Conservation (phyloP, 139 green algal genomes). For the Chlamydomonas schloesseri region DNA sequence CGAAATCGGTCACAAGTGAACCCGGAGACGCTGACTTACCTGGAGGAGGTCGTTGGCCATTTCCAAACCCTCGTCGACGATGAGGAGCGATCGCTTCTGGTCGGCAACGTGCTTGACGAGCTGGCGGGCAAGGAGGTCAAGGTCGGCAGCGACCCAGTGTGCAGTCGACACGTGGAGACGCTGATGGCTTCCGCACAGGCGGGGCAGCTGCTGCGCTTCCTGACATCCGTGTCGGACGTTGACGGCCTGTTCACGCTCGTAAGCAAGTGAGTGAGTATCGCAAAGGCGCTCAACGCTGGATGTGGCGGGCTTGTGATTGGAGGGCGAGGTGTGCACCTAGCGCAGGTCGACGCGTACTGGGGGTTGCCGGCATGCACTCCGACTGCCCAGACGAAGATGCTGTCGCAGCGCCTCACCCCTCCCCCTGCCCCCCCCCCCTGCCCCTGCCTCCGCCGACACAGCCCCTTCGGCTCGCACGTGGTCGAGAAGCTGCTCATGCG, state of each 20-base stretch:
- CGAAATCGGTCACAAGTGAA: slow-evolving; percentile 2
- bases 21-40: slow-evolving; percentile 20
- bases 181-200: slow-evolving; percentile 63
- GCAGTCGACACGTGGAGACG: slow-evolving; percentile 75
- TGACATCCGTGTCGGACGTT: slow-evolving; percentile 48
- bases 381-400: too few species aligned
- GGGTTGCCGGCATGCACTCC: too few species aligned
- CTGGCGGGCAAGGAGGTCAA: slow-evolving; percentile 50
- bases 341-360: too few species aligned
- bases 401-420: too few species aligned
- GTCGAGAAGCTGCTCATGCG: slow-evolving; percentile 70
- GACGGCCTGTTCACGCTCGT: slow-evolving; percentile 55
- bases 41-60: slow-evolving; percentile 63
- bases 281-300: not conserved
- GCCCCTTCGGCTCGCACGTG: slow-evolving; percentile 83
- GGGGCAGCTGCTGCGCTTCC: slow-evolving; percentile 59
- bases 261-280: slow-evolving; percentile 41
- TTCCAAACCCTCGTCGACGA: slow-evolving; percentile 70
- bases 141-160: slow-evolving; percentile 46
- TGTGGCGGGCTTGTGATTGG: too few species aligned
- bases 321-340: too few species aligned
- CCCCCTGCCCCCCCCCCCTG: too few species aligned
- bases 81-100: slow-evolving; percentile 74
- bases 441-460: slow-evolving; percentile 18
- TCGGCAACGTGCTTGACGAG: slow-evolving; percentile 80